Conservation (phyloP, 345 rosid genomes). For the Populus nigra region DNA sequence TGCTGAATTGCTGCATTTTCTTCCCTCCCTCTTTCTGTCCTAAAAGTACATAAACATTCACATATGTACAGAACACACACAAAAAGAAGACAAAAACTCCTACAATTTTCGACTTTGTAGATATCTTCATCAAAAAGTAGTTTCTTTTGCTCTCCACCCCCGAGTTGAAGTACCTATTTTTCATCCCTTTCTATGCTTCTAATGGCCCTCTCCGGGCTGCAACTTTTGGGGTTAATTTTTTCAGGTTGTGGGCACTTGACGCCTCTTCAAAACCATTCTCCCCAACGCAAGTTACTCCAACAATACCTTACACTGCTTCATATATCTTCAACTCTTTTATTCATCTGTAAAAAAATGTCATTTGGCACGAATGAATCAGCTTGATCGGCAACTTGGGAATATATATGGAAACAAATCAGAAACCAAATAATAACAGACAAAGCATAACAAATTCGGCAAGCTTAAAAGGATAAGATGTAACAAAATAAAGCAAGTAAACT, state of each 20-base stretch:
- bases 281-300: conserved; percentile 7
- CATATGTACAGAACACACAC: conserved; percentile 29
- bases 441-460: neutral
- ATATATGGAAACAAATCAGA: neutral
- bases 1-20: neutral
- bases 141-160: neutral
- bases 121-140: conserved; percentile 16
- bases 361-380: neutral
- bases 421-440: neutral
- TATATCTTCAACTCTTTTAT: neutral
- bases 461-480: neutral
- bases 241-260: conserved; percentile 24
- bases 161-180: neutral
- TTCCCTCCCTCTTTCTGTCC: neutral
- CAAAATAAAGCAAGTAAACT: neutral
- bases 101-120: neutral
- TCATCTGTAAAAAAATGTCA: conserved; percentile 24
- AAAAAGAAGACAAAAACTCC: neutral
- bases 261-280: conserved; percentile 21
- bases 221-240: conserved; percentile 11
- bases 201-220: neutral
- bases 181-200: neutral
- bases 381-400: neutral
- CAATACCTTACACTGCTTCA: neutral
- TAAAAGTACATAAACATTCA: neutral